Conservation (phyloP, 179 eudicot genomes). For the Silene coronaria region DNA sequence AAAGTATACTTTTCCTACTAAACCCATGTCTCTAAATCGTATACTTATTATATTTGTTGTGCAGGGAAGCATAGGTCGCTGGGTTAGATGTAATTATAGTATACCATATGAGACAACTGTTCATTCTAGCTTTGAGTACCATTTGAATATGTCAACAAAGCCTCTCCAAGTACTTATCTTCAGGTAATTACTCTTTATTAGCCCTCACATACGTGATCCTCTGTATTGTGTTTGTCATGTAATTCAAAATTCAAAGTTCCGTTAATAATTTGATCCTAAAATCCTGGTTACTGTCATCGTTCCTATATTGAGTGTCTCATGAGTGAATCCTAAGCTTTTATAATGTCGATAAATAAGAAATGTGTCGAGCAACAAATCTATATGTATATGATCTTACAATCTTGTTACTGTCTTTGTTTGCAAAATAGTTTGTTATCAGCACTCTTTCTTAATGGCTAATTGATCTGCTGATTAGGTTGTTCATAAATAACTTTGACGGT, state of each 20-base stretch:
- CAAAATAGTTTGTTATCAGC: too few relatives aligned
- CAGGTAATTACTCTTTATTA: slow-evolving; percentile 10
- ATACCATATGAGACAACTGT: slow-evolving; percentile 1
- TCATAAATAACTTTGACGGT: too few relatives aligned
- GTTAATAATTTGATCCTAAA: too few relatives aligned
- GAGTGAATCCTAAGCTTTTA: not conserved
- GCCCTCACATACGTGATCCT: not conserved
- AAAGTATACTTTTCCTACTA: not conserved
- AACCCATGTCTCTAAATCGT: not conserved
- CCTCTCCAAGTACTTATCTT: slow-evolving; percentile 12
- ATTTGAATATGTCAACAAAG: not conserved
- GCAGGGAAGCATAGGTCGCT: slow-evolving; percentile 13
- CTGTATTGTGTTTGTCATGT: not conserved
- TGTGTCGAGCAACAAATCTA: not conserved
- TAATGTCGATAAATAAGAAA: not conserved
- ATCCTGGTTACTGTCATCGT: too few relatives aligned
- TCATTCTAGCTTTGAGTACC: slow-evolving; percentile 1
- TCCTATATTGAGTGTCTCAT: too few relatives aligned
- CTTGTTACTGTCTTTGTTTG: too few relatives aligned
- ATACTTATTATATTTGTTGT: not conserved
- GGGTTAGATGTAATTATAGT: slow-evolving; percentile 15
- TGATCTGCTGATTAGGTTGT: too few relatives aligned
- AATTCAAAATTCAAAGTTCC: too few relatives aligned
- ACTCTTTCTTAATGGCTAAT: too few relatives aligned
- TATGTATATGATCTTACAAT: too few relatives aligned